Percentiles rank a stretch among this genome's conserved stretches.
Conservation (phyloP, 192 early-diverging fungal species). For the Gamsiella multidivaricata region DNA sequence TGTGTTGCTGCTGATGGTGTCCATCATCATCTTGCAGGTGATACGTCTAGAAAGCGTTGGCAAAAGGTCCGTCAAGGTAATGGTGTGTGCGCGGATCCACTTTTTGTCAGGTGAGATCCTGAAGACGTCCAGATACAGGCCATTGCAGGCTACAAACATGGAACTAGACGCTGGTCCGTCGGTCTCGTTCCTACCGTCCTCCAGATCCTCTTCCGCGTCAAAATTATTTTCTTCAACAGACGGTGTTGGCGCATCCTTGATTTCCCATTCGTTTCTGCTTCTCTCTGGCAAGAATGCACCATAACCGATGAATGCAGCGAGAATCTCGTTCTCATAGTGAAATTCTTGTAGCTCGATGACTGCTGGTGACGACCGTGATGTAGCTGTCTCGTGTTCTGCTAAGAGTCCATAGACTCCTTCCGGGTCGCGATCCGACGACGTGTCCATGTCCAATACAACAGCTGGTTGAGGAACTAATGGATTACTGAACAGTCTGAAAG, state of each 20-base stretch:
- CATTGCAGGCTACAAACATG: constrained; percentile 37
- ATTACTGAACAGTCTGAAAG: constrained; percentile 36
- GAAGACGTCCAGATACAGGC: constrained; percentile 38
- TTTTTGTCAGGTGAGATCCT: constrained; percentile 22
- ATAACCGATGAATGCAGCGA: constrained; percentile 28
- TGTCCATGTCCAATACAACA: constrained; percentile 14
- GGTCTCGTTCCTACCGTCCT: not conserved
- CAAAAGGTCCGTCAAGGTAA: constrained; percentile 29
- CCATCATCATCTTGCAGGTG: constrained; percentile 54
- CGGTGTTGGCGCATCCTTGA: too few relatives aligned
- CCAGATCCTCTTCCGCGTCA: too few relatives aligned
- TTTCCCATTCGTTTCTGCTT: constrained; percentile 27
- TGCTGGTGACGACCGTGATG: not conserved
- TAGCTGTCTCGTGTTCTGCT: not conserved
- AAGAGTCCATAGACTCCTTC: not conserved
- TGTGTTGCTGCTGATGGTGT: constrained; percentile 33
- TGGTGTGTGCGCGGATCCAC: constrained; percentile 40
- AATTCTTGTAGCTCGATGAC: not conserved
- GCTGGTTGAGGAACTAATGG: constrained; percentile 17
- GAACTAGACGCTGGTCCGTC: not conserved
- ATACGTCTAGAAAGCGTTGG: constrained; percentile 41
- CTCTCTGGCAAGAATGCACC: constrained; percentile 20
- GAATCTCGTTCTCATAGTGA: not conserved
- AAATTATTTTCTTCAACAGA: too few relatives aligned
- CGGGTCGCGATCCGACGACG: not conserved